phyloP scores from a whole-genome alignment of 495 filamentous ascomycete species.

The Mytilinidion resinicola region DNA sequence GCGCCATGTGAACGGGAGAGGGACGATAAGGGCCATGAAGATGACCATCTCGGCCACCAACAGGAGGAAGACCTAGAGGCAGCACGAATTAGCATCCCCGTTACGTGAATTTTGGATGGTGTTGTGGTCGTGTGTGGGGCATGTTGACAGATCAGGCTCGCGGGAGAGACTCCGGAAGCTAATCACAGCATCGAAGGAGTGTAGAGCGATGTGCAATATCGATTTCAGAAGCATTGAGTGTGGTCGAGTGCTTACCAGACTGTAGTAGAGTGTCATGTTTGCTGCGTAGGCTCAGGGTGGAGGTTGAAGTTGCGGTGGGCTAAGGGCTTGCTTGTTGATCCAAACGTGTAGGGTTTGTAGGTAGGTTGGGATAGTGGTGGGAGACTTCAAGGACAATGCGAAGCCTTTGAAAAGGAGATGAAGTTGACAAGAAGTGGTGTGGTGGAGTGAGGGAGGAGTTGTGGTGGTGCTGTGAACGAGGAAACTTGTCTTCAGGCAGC shows the following conservation, averaged over 20 bases:
- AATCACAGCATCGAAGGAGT: not conserved
- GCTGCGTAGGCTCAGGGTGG: constrained; percentile 14
- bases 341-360: too few species aligned
- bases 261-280: constrained; percentile 99
- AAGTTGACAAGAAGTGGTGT: too few species aligned
- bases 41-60: constrained; percentile 89
- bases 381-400: too few species aligned
- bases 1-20: constrained; percentile 79
- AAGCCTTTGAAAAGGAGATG: too few species aligned
- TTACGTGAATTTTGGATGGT: not conserved
- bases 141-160: not conserved
- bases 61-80: constrained; percentile 77
- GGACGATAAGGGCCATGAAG: constrained; percentile 87
- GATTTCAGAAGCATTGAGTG: not conserved
- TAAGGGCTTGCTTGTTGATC: too few species aligned
- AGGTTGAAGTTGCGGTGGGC: too few species aligned
- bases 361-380: too few species aligned
- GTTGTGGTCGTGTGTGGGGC: not conserved
- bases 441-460: too few species aligned
- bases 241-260: constrained; percentile 61
- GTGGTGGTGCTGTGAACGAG: too few species aligned
- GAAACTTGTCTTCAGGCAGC: too few species aligned
- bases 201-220: not conserved
- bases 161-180: not conserved
- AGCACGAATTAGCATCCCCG: constrained; percentile 19